phyloP scores from a whole-genome alignment of 139 green algal genomes.

The Coelastrella sp. region DNA sequence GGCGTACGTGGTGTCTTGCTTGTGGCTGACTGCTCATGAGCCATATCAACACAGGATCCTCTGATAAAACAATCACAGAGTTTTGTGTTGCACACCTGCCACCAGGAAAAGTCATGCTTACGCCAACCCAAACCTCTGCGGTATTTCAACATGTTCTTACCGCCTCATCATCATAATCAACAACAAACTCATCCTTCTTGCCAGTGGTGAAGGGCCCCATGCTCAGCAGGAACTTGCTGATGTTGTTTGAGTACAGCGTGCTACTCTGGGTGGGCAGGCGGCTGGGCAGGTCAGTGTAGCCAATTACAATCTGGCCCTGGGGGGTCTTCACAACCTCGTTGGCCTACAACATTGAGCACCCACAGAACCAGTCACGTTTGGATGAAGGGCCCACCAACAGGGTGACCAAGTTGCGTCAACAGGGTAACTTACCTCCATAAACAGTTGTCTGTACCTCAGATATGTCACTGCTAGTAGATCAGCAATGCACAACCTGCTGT shows the following conservation, averaged over 20 bases:
- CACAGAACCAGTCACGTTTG: not conserved
- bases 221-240: conserved; percentile 89
- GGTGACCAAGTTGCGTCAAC: not conserved
- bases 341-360: not conserved
- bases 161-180: conserved; percentile 88
- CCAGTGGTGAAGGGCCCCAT: conserved; percentile 84
- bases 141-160: no score
- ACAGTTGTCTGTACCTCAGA: no score
- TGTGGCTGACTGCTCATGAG: no score
- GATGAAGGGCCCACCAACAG: no score
- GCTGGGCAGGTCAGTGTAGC: conserved; percentile 91
- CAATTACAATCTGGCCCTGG: conserved; percentile 68
- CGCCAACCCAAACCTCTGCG: no score
- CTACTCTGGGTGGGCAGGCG: conserved; percentile 85
- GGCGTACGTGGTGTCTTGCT: no score
- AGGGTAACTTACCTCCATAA: not conserved
- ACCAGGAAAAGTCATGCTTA: not conserved
- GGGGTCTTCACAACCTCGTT: conserved; percentile 46
- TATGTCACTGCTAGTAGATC: no score
- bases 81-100: not conserved
- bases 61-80: no score
- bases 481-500: no score
- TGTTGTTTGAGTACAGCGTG: conserved; percentile 92
- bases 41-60: no score
- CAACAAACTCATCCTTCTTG: conserved; percentile 77